These are phyloP conservation scores for Ophiostoma populinum DNA, from an alignment of 2,329 filamentous ascomycete species.

Conservation along the genomic window DNA sequence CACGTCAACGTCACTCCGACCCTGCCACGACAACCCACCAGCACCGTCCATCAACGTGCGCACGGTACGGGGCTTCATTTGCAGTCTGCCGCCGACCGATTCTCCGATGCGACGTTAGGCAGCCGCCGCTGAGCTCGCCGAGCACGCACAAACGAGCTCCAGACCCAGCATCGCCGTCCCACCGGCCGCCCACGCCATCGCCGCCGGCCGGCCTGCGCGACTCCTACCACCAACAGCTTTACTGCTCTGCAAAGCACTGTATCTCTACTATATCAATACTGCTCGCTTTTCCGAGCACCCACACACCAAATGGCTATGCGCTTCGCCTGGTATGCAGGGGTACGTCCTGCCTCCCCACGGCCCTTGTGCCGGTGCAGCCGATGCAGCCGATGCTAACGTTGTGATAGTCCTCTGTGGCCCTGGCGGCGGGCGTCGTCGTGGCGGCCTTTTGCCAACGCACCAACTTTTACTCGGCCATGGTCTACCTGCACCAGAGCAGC, in stretches of 20 bases:
- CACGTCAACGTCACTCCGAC: neutral
- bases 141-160: slow-evolving; percentile 4
- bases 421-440: slow-evolving; percentile 68
- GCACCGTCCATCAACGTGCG: no score
- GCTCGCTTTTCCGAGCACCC: no score
- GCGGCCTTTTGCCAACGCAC: slow-evolving; percentile 88
- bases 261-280: no score
- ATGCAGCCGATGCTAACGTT: neutral
- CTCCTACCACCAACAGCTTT: no score
- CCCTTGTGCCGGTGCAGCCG: neutral
- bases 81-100: neutral
- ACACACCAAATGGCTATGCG: no score
- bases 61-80: no score
- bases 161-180: no score
- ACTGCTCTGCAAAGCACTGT: no score
- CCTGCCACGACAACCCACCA: neutral
- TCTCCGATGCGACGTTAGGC: slow-evolving; percentile 4
- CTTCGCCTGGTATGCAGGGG: slow-evolving; percentile 42
- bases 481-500: slow-evolving; percentile 92
- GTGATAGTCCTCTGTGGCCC: slow-evolving; percentile 55
- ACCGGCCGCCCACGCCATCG: no score
- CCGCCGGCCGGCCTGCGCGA: no score
- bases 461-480: slow-evolving; percentile 96
- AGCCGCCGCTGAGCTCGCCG: slow-evolving; percentile 2
- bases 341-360: slow-evolving; percentile 20